These are phyloP conservation scores for Candida schatavii DNA, from an alignment of 805 yeast genomes.

Conservation along the genomic window DNA sequence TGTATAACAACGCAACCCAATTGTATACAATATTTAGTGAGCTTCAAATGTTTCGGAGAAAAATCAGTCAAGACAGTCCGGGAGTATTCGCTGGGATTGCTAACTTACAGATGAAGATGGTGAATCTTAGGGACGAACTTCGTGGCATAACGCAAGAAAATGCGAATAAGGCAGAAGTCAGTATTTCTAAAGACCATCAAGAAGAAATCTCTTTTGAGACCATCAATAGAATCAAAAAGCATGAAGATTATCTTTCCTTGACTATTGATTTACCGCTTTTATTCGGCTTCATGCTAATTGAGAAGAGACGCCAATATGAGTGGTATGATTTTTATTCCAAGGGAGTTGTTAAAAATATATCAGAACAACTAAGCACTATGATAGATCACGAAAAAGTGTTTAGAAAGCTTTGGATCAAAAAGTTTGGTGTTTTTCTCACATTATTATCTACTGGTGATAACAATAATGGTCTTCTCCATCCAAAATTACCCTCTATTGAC, in stretches of 20 bases:
- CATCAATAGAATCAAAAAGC: constrained; percentile 24
- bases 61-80: constrained; percentile 20
- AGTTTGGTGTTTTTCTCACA: constrained; percentile 47
- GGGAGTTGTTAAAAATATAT: constrained; percentile 40
- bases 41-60: constrained; percentile 30
- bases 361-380: constrained; percentile 57
- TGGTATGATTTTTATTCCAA: constrained; percentile 49
- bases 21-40: constrained; percentile 32
- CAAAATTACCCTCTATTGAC: constrained; percentile 28
- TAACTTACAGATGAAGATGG: constrained; percentile 35
- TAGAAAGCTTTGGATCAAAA: constrained; percentile 61
- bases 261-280: constrained; percentile 68
- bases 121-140: constrained; percentile 28
- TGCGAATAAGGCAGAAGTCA: not conserved
- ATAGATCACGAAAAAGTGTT: constrained; percentile 54
- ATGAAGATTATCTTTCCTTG: constrained; percentile 38
- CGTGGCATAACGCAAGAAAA: constrained; percentile 17
- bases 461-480: constrained; percentile 9
- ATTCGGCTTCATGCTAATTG: constrained; percentile 68
- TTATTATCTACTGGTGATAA: constrained; percentile 14
- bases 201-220: constrained; percentile 15
- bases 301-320: constrained; percentile 54
- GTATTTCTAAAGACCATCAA: not conserved
- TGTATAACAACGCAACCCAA: constrained; percentile 7
- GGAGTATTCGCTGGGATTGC: constrained; percentile 32